These are phyloP conservation scores for Lactarius vividus DNA, from an alignment of 768 basidiomycete genomes.

Conservation along the genomic window DNA sequence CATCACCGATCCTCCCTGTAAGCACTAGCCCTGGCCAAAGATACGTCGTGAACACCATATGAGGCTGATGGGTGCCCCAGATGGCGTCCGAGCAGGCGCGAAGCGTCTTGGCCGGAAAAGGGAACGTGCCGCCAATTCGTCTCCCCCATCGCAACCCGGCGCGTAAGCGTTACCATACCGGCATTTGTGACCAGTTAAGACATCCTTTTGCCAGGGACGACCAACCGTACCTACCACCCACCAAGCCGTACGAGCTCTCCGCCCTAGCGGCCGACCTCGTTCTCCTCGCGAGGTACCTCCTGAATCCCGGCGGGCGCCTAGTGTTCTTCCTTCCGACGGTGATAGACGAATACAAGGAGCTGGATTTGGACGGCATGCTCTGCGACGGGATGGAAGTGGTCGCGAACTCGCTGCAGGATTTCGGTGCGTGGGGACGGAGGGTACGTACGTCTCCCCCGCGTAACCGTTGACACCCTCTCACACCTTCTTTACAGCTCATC, in stretches of 20 bases:
- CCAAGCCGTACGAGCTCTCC: conserved; percentile 88
- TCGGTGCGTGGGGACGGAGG: conserved; percentile 92
- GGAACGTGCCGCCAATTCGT: conserved; percentile 36
- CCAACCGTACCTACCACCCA: conserved; percentile 83
- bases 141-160: conserved; percentile 29
- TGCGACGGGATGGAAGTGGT: conserved; percentile 87
- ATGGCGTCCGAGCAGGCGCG: conserved; percentile 89
- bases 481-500: conserved; percentile 59
- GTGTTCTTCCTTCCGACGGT: conserved; percentile 96
- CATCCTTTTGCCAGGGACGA: conserved; percentile 44
- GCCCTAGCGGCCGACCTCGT: conserved; percentile 81
- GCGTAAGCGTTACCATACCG: conserved; percentile 40
- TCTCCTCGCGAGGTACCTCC: conserved; percentile 72
- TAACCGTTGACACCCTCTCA: too few species aligned
- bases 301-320: conserved; percentile 82
- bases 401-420: conserved; percentile 87
- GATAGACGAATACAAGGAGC: conserved; percentile 83
- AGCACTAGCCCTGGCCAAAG: conserved; percentile 38
- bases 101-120: conserved; percentile 75
- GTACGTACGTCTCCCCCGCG: conserved; percentile 46
- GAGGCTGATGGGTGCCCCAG: conserved; percentile 38
- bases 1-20: conserved; percentile 92
- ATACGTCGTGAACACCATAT: background rate
- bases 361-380: conserved; percentile 76
- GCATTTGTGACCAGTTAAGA: background rate